Base-by-base conservation (phyloP, 2,329 filamentous ascomycete species). In the Scleromitrula shiraiana region DNA sequence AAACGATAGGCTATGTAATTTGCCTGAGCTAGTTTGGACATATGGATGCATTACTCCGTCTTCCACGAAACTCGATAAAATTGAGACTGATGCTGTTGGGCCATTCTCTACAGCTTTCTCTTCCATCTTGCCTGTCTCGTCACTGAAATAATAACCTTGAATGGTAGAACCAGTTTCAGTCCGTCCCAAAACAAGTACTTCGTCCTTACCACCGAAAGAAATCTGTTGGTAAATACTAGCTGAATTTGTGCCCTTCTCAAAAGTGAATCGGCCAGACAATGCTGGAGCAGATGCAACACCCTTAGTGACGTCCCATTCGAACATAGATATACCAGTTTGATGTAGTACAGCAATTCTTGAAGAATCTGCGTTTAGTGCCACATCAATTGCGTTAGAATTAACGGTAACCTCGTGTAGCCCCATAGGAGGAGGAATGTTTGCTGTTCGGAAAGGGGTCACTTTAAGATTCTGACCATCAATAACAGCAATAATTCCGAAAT, bases 341-440 rank as follows among this genome's bases (percentile, higher is more conserved):
- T 89, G 85, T 17, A 96, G 70, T 7, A 94, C 76, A 3, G 82
- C 88, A 61, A 97, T 74, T 7, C 73, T 71, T 1, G 73, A 74
- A 41, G 83, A 82, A 40, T 75, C 74, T 12, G 71, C 72, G 41
- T 80, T 84, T 56, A 96, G 81, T 0, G 83, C 80, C 43, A 93
- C 79, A 67, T 96, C 89, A 15, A 87, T 68, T 2, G 80, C 75
- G 45, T 83, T 81, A 0, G 74, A 74, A 12, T 77, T 70, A 23
- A 85, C 67, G 10, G 70, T 59, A 15, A 96, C 59, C 49, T 94
- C 86, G 56, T 85, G 85, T 53, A 91, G 74, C 14, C 88, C 81
- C 89, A 97, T 96, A 1, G 93, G 93, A 23, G 93, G 93, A 20
- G 93, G 93, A 3, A 96, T 75, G 59, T 93, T 95, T 10, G 88